phyloP scores from a whole-genome alignment of 257 asterid genomes.

The Parsonsia alboflavescens region DNA sequence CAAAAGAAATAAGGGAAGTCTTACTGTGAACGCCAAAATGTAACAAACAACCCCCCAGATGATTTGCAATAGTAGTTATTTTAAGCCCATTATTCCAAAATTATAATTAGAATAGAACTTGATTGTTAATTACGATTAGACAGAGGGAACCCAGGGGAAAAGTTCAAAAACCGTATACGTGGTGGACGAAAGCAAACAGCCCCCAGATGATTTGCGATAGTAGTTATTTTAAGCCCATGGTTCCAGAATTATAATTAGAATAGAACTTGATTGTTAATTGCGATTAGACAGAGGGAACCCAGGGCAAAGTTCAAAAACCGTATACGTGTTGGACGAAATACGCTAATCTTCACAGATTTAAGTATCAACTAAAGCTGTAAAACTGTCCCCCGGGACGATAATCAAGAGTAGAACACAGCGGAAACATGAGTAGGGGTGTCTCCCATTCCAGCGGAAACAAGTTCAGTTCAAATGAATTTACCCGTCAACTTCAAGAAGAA shows the following conservation, averaged over 20 bases:
- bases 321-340: background rate
- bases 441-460: no score
- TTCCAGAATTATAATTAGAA: background rate
- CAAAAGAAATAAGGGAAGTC: background rate
- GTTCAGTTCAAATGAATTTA: constrained; percentile 14
- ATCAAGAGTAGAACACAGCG: background rate
- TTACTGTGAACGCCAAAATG: background rate
- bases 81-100: background rate
- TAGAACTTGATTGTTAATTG: background rate
- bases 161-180: background rate
- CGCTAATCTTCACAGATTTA: background rate
- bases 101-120: background rate
- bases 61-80: background rate
- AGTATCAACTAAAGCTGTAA: background rate
- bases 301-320: background rate
- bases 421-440: background rate
- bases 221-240: background rate
- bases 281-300: background rate
- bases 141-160: background rate
- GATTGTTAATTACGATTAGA: background rate
- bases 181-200: background rate
- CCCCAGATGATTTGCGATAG: background rate
- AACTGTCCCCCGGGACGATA: background rate
- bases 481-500: constrained; percentile 96
- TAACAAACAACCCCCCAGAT: background rate